phyloP scores from a whole-genome alignment of 805 yeast species.

The Yamadazyma phyllophila region DNA sequence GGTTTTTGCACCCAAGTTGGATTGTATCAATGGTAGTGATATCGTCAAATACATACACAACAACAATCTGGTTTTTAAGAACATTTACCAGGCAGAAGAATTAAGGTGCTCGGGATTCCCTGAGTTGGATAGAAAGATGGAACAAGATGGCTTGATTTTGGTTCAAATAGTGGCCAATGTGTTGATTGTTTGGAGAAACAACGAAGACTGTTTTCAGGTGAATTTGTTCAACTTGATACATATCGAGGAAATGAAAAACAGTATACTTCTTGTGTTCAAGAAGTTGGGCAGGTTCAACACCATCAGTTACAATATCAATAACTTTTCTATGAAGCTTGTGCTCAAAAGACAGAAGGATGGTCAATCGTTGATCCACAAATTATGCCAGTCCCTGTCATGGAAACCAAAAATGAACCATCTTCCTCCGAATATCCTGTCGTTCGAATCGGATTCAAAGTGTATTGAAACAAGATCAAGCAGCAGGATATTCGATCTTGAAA shows the following conservation, averaged over 20 bases:
- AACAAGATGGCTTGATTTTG: conserved; percentile 6
- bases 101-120: not conserved
- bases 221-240: conserved; percentile 7
- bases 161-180: conserved; percentile 10
- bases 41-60: conserved; percentile 1
- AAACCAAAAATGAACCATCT: not conserved
- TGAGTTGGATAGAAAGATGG: conserved; percentile 1
- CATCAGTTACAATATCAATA: conserved; percentile 9
- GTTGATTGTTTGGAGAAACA: conserved; percentile 9
- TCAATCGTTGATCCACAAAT: conserved; percentile 3
- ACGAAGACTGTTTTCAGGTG: not conserved
- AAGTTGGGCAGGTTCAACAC: conserved; percentile 10
- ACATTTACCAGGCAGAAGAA: not conserved
- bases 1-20: not conserved
- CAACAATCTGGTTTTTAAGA: not conserved
- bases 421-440: not conserved
- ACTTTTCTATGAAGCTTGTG: conserved; percentile 4
- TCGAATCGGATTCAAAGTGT: not conserved
- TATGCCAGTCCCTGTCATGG: not conserved
- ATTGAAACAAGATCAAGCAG: not conserved
- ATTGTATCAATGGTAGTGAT: not conserved
- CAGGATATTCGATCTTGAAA: not conserved
- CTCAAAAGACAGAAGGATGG: conserved; percentile 4
- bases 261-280: conserved; percentile 6
- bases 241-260: not conserved